phyloP scores from a whole-genome alignment of 2,329 filamentous ascomycete genomes.

The Exophiala sp. region DNA sequence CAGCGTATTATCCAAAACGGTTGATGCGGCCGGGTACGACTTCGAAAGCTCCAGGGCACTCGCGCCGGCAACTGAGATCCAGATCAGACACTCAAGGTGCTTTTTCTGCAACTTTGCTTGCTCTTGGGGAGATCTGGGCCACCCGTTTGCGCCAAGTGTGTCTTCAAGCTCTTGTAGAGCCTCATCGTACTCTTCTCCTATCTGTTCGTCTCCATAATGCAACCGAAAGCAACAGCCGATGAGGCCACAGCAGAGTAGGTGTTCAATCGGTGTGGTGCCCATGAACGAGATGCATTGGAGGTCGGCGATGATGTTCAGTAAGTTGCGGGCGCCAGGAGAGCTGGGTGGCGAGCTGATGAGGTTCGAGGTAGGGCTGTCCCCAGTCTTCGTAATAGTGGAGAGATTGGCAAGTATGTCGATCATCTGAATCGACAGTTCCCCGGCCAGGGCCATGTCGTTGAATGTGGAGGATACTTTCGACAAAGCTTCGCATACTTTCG shows the following conservation, averaged over 20 bases:
- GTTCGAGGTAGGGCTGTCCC: constrained; percentile 1
- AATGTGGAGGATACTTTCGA: constrained; percentile 17
- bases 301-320: constrained; percentile 16
- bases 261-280: constrained; percentile 17
- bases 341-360: constrained; percentile 4
- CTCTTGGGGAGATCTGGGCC: constrained; percentile 4
- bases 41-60: constrained; percentile 13
- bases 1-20: constrained; percentile 13
- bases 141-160: constrained; percentile 9
- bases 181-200: constrained; percentile 14
- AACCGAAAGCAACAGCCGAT: constrained; percentile 18
- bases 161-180: constrained; percentile 17
- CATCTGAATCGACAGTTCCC: constrained; percentile 20
- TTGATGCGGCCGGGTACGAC: constrained; percentile 4
- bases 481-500: constrained; percentile 15
- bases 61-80: constrained; percentile 13
- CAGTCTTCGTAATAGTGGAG: constrained; percentile 6
- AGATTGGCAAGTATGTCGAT: constrained; percentile 18
- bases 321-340: constrained; percentile 4
- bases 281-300: constrained; percentile 15
- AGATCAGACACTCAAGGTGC: constrained; percentile 18
- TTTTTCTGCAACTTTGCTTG: neutral
- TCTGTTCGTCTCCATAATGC: constrained; percentile 9
- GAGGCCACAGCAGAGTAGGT: constrained; percentile 17
- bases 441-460: constrained; percentile 19